Percentiles rank a stretch among this genome's conserved stretches.
Conservation (phyloP, 441 rosid genomes). For the Macaranga tanarius region DNA sequence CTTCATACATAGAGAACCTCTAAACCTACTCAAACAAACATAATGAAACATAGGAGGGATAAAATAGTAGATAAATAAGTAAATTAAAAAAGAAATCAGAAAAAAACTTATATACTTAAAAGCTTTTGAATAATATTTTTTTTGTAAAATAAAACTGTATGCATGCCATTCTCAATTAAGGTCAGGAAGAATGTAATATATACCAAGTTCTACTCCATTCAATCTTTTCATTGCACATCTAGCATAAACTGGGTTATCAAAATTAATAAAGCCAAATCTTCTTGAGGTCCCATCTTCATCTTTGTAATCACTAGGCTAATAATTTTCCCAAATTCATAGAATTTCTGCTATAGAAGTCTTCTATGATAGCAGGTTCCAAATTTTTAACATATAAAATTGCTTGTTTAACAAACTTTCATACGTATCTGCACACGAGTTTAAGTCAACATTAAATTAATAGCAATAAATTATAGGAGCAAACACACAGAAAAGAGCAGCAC, state of each 20-base stretch:
- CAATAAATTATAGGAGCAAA: not conserved
- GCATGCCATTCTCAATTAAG: slow-evolving; percentile 1
- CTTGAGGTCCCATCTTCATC: slow-evolving; percentile 53
- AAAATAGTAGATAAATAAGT: not conserved
- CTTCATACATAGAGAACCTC: slow-evolving; percentile 66
- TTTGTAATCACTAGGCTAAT: slow-evolving; percentile 51
- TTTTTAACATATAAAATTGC: slow-evolving; percentile 72
- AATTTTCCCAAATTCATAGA: slow-evolving; percentile 61
- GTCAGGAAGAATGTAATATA: not conserved
- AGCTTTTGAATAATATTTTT: not conserved
- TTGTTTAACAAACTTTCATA: slow-evolving; percentile 56
- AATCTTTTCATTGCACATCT: slow-evolving; percentile 54
- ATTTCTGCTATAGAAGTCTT: slow-evolving; percentile 49
- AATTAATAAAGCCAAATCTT: slow-evolving; percentile 84
- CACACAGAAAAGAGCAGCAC: slow-evolving; percentile 24
- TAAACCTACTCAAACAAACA: slow-evolving; percentile 41
- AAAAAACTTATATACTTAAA: not conserved
- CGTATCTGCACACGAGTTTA: slow-evolving; percentile 42
- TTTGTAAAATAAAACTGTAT: too few species aligned
- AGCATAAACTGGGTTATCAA: slow-evolving; percentile 57
- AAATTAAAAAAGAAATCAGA: not conserved
- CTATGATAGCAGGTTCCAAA: slow-evolving; percentile 45
- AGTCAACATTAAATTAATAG: not conserved
- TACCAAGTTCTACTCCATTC: slow-evolving; percentile 55
- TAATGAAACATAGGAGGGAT: not conserved